phyloP scores from a whole-genome alignment of 2,329 filamentous ascomycete species.

The Colletotrichum spaethianum region DNA sequence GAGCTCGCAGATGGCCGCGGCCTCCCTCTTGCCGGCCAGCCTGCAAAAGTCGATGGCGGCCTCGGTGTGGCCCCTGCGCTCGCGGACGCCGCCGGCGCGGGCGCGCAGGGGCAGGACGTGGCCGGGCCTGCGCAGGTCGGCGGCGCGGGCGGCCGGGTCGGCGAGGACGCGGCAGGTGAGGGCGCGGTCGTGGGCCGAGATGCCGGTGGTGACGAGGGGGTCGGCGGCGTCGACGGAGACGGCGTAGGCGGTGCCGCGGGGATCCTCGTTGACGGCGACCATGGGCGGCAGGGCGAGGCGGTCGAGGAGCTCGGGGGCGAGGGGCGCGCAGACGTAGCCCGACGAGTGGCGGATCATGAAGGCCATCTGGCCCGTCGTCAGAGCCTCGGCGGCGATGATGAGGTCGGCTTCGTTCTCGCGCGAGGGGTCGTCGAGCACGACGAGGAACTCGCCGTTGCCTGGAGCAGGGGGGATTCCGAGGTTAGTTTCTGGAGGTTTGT shows the following conservation, averaged over 20 bases:
- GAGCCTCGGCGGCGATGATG: conserved; percentile 89
- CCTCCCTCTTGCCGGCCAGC: conserved; percentile 82
- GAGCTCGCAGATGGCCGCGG: conserved; percentile 90
- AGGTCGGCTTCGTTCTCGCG: conserved; percentile 99
- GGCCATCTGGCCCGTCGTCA: conserved; percentile 92
- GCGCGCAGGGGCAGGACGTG: conserved; percentile 92
- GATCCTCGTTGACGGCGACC: conserved; percentile 83
- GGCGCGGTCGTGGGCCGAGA: conserved; percentile 89
- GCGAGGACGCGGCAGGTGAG: conserved; percentile 86
- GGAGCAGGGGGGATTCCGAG: conserved; percentile 25
- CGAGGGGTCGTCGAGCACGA: conserved; percentile 91
- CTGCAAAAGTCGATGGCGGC: conserved; percentile 92
- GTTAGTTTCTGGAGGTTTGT: background rate
- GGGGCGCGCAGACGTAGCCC: conserved; percentile 91
- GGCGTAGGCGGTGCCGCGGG: conserved; percentile 93
- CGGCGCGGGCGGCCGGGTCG: conserved; percentile 68
- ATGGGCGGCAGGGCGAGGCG: conserved; percentile 88
- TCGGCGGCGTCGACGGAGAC: conserved; percentile 86
- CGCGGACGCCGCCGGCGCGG: conserved; percentile 83
- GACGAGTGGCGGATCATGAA: conserved; percentile 95
- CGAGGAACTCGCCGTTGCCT: conserved; percentile 91
- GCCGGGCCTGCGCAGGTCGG: conserved; percentile 84
- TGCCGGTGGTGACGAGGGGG: conserved; percentile 85
- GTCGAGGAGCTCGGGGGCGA: conserved; percentile 78
- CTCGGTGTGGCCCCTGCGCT: conserved; percentile 90